phyloP scores from a whole-genome alignment of 768 basidiomycete genomes.

The Lactifluus rugatus region DNA sequence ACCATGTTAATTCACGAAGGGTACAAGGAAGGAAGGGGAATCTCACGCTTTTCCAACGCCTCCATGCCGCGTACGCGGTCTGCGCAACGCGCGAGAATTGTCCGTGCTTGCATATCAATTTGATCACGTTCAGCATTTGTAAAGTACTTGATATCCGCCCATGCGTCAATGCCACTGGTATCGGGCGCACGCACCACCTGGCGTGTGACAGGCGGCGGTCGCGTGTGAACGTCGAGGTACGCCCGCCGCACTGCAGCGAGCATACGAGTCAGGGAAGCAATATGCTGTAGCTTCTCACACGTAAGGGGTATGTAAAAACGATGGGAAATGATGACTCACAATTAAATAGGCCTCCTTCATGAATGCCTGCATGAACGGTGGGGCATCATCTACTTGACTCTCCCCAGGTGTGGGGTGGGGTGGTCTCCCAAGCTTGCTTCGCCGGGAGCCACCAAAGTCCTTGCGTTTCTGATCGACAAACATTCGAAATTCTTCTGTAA shows the following conservation, averaged over 20 bases:
- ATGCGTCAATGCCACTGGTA: conserved; percentile 38
- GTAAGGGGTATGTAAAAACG: neutral
- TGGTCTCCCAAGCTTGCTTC: neutral
- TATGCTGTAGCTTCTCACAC: conserved; percentile 53
- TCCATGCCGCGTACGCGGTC: conserved; percentile 87
- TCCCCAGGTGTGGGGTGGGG: conserved; percentile 12
- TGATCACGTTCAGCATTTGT: conserved; percentile 91
- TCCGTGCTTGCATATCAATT: conserved; percentile 85
- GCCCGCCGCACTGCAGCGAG: conserved; percentile 69
- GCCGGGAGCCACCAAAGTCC: neutral
- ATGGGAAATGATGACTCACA: conserved; percentile 31
- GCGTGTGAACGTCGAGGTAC: conserved; percentile 74
- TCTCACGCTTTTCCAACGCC: conserved; percentile 76
- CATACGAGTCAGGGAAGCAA: conserved; percentile 60
- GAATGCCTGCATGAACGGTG: conserved; percentile 51
- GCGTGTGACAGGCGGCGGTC: conserved; percentile 41
- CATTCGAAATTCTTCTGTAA: conserved; percentile 7
- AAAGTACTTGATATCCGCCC: conserved; percentile 59
- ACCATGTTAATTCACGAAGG: conserved; percentile 10
- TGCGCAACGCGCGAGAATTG: conserved; percentile 77
- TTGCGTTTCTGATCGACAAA: conserved; percentile 11
- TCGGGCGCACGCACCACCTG: conserved; percentile 48
- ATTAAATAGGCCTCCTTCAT: conserved; percentile 67
- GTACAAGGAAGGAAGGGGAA: conserved; percentile 15
- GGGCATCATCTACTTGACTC: conserved; percentile 11